Conservation (phyloP, 129 eudicot genomes). For the Daucus carota region DNA sequence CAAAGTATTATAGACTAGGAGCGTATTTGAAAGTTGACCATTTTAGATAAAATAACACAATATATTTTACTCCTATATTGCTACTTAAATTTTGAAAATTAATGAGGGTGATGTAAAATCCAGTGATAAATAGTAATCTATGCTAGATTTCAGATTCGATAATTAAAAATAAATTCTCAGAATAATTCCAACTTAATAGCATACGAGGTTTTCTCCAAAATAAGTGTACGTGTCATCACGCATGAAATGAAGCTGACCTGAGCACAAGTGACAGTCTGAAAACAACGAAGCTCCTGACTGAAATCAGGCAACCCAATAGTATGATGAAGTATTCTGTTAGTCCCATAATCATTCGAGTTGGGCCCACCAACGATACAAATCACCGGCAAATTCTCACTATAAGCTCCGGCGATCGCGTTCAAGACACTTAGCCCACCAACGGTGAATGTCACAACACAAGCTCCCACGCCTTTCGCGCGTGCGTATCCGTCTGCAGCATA, state of each 20-base stretch:
- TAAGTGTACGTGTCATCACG: no score
- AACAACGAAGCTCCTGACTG: constrained; percentile 65
- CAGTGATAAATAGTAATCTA: no score
- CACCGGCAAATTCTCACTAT: constrained; percentile 83
- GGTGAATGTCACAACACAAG: constrained; percentile 86
- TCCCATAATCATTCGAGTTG: constrained; percentile 77
- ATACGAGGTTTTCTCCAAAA: no score
- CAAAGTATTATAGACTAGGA: no score
- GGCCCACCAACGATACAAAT: constrained; percentile 92
- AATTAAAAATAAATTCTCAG: no score
- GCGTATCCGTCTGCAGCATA: constrained; percentile 96
- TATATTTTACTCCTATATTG: no score
- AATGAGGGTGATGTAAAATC: no score
- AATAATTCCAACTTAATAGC: no score
- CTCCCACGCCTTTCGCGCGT: constrained; percentile 76
- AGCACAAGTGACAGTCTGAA: constrained; percentile 64
- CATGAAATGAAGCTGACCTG: constrained; percentile 64
- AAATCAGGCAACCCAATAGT: constrained; percentile 81
- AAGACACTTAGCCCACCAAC: constrained; percentile 87
- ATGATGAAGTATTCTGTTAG: constrained; percentile 71
- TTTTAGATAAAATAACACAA: no score
- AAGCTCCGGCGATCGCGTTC: constrained; percentile 88
- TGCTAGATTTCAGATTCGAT: no score
- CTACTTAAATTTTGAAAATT: no score
- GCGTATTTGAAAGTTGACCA: no score